Conservation (phyloP, 2,329 filamentous ascomycete species). For the Trichoderma cornu-damae region DNA sequence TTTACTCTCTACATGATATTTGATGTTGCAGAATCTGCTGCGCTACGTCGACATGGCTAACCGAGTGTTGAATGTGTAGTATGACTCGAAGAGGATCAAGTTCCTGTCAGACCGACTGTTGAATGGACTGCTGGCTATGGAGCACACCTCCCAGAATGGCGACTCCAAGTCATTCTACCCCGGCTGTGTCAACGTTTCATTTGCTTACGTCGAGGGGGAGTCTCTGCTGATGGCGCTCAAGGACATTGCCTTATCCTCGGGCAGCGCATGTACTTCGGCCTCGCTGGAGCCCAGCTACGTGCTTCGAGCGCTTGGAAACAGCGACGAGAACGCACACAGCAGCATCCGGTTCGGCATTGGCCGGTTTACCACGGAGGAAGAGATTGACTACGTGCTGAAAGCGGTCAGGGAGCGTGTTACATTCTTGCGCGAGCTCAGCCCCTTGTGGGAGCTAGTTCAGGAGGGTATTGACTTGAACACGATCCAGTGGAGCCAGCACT, state of each 20-base stretch:
- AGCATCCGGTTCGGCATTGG: slow-evolving; percentile 98
- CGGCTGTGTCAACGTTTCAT: slow-evolving; percentile 96
- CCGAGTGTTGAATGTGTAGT: slow-evolving; percentile 51
- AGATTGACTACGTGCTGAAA: slow-evolving; percentile 97
- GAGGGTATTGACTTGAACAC: slow-evolving; percentile 93
- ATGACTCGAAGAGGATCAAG: slow-evolving; percentile 82
- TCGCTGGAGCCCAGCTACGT: slow-evolving; percentile 97
- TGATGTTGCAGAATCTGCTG: neutral
- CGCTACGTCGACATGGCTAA: neutral
- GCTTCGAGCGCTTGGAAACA: slow-evolving; percentile 86
- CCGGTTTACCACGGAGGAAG: slow-evolving; percentile 87
- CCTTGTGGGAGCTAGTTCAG: slow-evolving; percentile 95
- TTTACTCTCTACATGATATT: neutral
- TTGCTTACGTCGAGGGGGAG: slow-evolving; percentile 97
- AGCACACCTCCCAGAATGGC: slow-evolving; percentile 90
- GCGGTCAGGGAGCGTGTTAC: slow-evolving; percentile 85
- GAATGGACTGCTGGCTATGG: slow-evolving; percentile 76
- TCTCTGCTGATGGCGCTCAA: slow-evolving; percentile 97
- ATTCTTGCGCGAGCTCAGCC: slow-evolving; percentile 90
- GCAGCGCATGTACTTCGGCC: slow-evolving; percentile 93
- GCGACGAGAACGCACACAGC: slow-evolving; percentile 94
- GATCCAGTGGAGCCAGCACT: slow-evolving; percentile 98
- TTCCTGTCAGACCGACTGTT: slow-evolving; percentile 76
- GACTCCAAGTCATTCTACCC: slow-evolving; percentile 81
- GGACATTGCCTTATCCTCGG: slow-evolving; percentile 94